Percentiles rank a stretch among this genome's conserved stretches.
Conservation (phyloP, 345 rosid genomes). For the Linum usitatissimum region DNA sequence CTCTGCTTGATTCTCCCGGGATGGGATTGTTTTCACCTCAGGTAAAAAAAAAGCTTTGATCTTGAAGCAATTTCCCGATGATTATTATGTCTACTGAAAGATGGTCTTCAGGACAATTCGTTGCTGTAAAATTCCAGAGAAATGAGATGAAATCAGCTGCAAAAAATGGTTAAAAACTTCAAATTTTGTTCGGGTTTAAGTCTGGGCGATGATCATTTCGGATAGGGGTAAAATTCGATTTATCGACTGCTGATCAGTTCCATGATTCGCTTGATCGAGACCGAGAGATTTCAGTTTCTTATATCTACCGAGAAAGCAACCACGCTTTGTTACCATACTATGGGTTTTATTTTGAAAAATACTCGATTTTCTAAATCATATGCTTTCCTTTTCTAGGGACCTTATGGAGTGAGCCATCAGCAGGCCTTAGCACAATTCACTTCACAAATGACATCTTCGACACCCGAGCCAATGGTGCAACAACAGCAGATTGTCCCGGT, state of each 20-base stretch:
- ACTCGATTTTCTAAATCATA: no score
- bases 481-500: slow-evolving; percentile 21
- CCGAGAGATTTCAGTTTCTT: no score
- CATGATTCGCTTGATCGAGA: no score
- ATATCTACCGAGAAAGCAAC: no score
- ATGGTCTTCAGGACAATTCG: not conserved
- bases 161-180: not conserved
- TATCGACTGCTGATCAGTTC: no score
- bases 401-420: slow-evolving; percentile 74
- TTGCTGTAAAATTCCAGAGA: not conserved
- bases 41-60: slow-evolving; percentile 19
- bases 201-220: not conserved
- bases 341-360: no score
- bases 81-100: not conserved
- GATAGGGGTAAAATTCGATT: not conserved
- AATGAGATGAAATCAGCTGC: not conserved
- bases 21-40: slow-evolving; percentile 48
- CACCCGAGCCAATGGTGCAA: slow-evolving; percentile 9
- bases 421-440: slow-evolving; percentile 77
- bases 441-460: slow-evolving; percentile 23
- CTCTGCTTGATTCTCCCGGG: slow-evolving; percentile 58
- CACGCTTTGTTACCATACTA: no score
- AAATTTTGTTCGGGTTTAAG: not conserved
- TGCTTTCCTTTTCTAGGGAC: slow-evolving; percentile 30
- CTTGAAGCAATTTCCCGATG: not conserved